phyloP scores from a whole-genome alignment of 129 eudicot genomes.

The Tanacetum coccineum region DNA sequence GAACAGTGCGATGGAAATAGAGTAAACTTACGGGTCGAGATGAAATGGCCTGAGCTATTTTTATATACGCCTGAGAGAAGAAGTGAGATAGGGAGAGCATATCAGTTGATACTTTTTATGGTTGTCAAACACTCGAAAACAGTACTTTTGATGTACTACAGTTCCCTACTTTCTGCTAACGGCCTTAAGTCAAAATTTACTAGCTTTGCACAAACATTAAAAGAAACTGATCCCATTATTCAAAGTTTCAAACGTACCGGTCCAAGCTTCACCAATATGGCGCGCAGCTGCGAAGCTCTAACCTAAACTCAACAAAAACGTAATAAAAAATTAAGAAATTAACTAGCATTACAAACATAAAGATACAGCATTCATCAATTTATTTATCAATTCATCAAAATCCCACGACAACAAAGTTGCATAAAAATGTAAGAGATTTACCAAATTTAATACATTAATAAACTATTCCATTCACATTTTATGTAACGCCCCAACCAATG shows the following conservation, averaged over 20 bases:
- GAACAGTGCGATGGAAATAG: constrained; percentile 15
- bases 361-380: neutral
- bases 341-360: constrained; percentile 4
- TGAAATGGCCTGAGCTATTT: constrained; percentile 98
- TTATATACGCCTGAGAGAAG: constrained; percentile 78
- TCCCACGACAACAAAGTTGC: neutral
- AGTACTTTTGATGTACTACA: no score
- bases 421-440: no score
- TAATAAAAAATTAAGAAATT: no score
- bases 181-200: no score
- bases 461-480: no score
- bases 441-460: no score
- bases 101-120: constrained; percentile 12
- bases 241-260: constrained; percentile 53
- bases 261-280: constrained; percentile 72
- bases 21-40: constrained; percentile 86
- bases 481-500: no score
- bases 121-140: neutral
- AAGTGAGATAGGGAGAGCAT: constrained; percentile 6
- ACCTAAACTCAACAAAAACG: no score
- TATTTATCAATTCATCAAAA: no score
- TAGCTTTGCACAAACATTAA: no score
- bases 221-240: neutral
- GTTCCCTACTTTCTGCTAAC: no score
- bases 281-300: constrained; percentile 92